phyloP scores from a whole-genome alignment of 2,329 filamentous ascomycete genomes.

The Neonectria sp. region DNA sequence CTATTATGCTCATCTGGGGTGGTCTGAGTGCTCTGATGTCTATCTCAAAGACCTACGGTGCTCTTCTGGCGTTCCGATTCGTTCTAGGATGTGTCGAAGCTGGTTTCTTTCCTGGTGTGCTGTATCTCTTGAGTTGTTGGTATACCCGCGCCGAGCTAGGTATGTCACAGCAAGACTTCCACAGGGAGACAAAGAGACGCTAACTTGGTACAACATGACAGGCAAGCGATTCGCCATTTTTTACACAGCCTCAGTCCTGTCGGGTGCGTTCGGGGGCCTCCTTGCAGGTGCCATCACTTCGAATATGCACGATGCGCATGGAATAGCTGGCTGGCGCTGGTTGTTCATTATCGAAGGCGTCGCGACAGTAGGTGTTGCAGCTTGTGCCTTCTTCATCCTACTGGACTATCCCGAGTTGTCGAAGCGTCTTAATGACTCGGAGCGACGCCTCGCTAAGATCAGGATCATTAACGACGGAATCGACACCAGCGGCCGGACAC shows the following conservation, averaged over 20 bases:
- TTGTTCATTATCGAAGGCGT: constrained; percentile 34
- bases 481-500: neutral
- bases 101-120: constrained; percentile 66
- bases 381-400: constrained; percentile 27
- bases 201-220: neutral
- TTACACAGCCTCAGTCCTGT: constrained; percentile 34
- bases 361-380: constrained; percentile 21
- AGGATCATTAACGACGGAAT: constrained; percentile 30
- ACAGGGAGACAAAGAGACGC: too few relatives aligned
- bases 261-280: constrained; percentile 31
- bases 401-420: constrained; percentile 32
- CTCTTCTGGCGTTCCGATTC: constrained; percentile 62
- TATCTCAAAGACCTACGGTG: constrained; percentile 61
- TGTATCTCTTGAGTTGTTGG: constrained; percentile 69
- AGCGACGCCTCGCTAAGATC: constrained; percentile 24
- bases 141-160: constrained; percentile 58
- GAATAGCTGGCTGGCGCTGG: constrained; percentile 35
- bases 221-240: constrained; percentile 38
- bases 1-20: constrained; percentile 66
- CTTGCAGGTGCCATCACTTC: constrained; percentile 37
- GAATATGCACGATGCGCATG: constrained; percentile 24
- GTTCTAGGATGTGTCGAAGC: constrained; percentile 66
- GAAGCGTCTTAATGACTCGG: constrained; percentile 17
- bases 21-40: constrained; percentile 62
- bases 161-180: neutral